Conservation (phyloP, 495 filamentous ascomycete species). For the Rhypophila decipiens region DNA sequence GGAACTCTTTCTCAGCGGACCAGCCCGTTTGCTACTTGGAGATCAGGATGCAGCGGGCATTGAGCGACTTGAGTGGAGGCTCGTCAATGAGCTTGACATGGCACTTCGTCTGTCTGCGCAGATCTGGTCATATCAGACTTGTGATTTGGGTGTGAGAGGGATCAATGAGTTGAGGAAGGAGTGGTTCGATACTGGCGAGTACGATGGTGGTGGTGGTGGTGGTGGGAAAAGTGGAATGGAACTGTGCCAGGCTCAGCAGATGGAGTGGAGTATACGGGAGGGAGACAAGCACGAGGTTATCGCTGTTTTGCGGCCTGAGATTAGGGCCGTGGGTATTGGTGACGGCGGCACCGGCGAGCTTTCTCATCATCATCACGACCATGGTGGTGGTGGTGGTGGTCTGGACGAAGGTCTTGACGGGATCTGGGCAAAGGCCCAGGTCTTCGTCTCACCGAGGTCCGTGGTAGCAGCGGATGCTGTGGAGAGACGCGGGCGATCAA, state of each 20-base stretch:
- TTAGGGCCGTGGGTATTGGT: neutral
- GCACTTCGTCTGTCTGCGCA: constrained; percentile 10
- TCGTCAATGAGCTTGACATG: constrained; percentile 11
- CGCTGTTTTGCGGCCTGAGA: constrained; percentile 3
- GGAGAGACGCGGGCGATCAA: neutral
- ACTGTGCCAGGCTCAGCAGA: neutral
- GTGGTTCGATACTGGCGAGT: neutral
- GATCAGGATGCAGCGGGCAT: constrained; percentile 16
- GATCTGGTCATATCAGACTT: constrained; percentile 4
- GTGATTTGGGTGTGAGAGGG: neutral
- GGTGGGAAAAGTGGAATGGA: neutral
- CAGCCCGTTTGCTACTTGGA: constrained; percentile 11
- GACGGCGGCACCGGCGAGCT: neutral
- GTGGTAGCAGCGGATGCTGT: neutral
- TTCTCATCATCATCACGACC: too few species aligned
- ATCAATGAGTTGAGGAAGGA: neutral
- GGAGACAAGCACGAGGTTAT: neutral
- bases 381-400: neutral
- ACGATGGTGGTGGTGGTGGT: too few species aligned
- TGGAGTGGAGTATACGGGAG: neutral
- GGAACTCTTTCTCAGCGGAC: constrained; percentile 12
- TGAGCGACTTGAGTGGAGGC: constrained; percentile 5
- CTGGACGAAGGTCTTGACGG: neutral
- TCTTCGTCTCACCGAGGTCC: neutral
- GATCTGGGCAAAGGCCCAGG: constrained; percentile 4